Base-by-base conservation (phyloP, 345 rosid species). In the Rubroshorea leprosula region DNA sequence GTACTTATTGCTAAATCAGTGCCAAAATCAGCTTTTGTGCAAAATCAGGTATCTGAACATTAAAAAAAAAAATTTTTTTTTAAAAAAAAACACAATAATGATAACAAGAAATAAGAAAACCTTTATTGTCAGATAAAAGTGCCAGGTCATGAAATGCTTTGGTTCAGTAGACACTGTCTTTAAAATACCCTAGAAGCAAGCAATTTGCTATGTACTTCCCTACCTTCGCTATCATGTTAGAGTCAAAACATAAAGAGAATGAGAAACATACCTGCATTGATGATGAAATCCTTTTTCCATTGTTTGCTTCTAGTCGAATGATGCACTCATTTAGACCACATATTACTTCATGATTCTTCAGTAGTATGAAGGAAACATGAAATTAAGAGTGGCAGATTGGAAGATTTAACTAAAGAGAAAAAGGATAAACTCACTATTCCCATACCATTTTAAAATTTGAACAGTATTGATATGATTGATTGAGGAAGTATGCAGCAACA, bases 271-370 rank as follows among this genome's bases (percentile, higher is more conserved):
- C 98, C 87, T 89, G 98, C 89, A 76, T 83, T 62, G 95, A 78
- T 62, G 93, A 95, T 65, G 89, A 76, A 72, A 86, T 80, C 68
- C 88, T 81, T 69, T 79, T 79, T 56, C 60, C 73, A 48, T 65
- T 76, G 63, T 92, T 96, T 27, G 85, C 78, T 76, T 83, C 98
- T 51, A 89, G 78, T 60, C 96, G 83, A 57, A 75, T 87, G 18
- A 89, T 86, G 73, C 98, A 84, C 66, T 89, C 97, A 70, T 89
- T 89, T 45, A 92, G 77, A 20, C 98, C 95, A 16, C 91, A 87
- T 2, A 83, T 75, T 24, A 89, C 83, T 68, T 84, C 97, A 43
- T 90, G 80, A 51, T 75, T 81, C 98, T 92, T 78, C 56, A 64
- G 50, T 57, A 35, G 58, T 51, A 62, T 12, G 26, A 12, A 63